Evolutionary conservation across 176 grass and related monocot species (phyloP).

Genomic region (Poa annua): DNA sequence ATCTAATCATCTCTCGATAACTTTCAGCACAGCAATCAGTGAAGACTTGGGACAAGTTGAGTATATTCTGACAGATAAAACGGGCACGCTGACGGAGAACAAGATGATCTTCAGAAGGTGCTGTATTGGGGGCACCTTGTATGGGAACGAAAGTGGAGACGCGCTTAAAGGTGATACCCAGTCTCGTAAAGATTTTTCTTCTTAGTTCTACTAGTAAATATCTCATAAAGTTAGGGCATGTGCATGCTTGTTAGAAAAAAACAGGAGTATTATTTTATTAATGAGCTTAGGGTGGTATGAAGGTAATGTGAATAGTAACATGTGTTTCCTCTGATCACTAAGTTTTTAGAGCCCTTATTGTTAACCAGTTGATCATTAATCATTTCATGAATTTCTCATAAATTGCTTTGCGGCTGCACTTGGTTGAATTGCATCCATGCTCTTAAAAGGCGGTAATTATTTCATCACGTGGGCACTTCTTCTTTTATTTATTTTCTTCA

Average conservation of each 20-base stretch:
- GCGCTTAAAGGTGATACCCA: conserved; percentile 77
- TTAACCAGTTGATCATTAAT: neutral
- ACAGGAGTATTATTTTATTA: conserved; percentile 9
- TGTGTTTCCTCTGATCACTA: neutral
- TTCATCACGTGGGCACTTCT: neutral
- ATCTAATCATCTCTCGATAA: conserved; percentile 38
- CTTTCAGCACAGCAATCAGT: conserved; percentile 99
- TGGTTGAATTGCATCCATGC: conserved; percentile 18
- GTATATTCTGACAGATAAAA: conserved; percentile 99
- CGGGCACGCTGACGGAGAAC: conserved; percentile 93
- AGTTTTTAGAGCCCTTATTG: neutral
- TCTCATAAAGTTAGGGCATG: conserved; percentile 24
- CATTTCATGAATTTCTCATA: neutral
- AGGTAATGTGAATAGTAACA: neutral
- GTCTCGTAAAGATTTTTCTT: conserved; percentile 31
- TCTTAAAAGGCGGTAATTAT: conserved; percentile 4
- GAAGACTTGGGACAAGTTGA: conserved; percentile 99
- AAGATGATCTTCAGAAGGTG: conserved; percentile 98
- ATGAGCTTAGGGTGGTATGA: neutral
- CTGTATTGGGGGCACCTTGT: conserved; percentile 74
- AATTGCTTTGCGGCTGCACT: conserved; percentile 14
- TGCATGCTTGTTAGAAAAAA: neutral
- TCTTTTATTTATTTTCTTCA: neutral
- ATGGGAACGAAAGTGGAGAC: conserved; percentile 93
- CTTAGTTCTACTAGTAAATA: conserved; percentile 30